These are phyloP conservation scores for Iris pallida DNA, from an alignment of 116 monocot genomes.

Conservation along the genomic window DNA sequence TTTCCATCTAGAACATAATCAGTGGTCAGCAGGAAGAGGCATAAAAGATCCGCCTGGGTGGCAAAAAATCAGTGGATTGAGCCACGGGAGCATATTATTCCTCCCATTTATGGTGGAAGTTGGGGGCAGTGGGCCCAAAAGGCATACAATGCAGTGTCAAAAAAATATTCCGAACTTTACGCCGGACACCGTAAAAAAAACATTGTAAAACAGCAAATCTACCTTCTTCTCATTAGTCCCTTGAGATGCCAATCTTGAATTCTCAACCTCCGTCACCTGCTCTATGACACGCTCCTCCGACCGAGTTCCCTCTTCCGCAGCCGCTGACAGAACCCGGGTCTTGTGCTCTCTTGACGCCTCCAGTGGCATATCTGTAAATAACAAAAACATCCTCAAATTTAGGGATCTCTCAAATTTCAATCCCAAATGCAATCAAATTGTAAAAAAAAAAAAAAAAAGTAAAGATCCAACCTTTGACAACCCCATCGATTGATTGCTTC, in stretches of 20 bases:
- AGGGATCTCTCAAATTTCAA: not conserved
- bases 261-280: conserved; percentile 27
- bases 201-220: not conserved
- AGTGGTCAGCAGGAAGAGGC: too few species aligned
- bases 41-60: too few species aligned
- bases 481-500: conserved; percentile 4
- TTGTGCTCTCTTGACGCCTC: conserved; percentile 43
- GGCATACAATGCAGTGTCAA: too few species aligned
- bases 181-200: too few species aligned
- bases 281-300: conserved; percentile 32
- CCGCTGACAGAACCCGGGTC: conserved; percentile 52
- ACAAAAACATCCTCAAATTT: not conserved
- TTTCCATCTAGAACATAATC: not conserved
- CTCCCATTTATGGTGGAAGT: too few species aligned
- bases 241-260: not conserved
- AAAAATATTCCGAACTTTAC: not conserved
- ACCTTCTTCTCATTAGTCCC: conserved; percentile 10
- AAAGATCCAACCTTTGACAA: conserved; percentile 28
- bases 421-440: not conserved
- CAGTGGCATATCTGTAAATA: conserved; percentile 32
- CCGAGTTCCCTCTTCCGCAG: conserved; percentile 25
- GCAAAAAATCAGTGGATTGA: too few species aligned
- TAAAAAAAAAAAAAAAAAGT: not conserved
- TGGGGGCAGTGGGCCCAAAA: too few species aligned
- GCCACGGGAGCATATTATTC: too few species aligned